phyloP scores from a whole-genome alignment of 805 yeast species.

The Sungouiozyma ichnusensis region DNA sequence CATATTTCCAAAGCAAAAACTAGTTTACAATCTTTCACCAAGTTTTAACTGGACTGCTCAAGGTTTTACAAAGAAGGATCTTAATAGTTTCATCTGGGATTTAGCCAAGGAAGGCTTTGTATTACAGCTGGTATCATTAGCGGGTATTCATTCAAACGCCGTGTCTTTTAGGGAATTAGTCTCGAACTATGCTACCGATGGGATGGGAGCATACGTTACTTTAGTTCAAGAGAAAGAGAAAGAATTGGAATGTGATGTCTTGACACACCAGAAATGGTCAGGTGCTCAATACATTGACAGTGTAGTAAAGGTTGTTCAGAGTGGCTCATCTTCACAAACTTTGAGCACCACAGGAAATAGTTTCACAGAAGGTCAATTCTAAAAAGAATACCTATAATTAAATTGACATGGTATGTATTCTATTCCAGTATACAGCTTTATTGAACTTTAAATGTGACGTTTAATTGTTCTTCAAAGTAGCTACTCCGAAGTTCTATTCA shows the following conservation, averaged over 20 bases:
- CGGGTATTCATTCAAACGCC: conserved; percentile 48
- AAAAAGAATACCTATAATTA: too few relatives aligned
- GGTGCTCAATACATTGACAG: conserved; percentile 48
- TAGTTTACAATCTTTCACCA: conserved; percentile 53
- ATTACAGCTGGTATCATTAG: conserved; percentile 48
- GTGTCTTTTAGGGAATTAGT: conserved; percentile 43
- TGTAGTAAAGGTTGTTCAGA: conserved; percentile 32
- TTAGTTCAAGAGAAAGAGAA: conserved; percentile 40
- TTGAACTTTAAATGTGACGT: too few relatives aligned
- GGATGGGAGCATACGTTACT: conserved; percentile 51
- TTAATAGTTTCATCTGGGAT: conserved; percentile 41
- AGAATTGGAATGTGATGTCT: conserved; percentile 37
- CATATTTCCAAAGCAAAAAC: conserved; percentile 40
- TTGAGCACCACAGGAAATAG: conserved; percentile 33
- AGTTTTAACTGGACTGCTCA: conserved; percentile 51
- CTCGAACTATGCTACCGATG: conserved; percentile 37
- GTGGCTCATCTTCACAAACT: conserved; percentile 35
- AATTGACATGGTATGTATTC: too few relatives aligned
- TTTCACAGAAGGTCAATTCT: conserved; percentile 32
- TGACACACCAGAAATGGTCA: conserved; percentile 55
- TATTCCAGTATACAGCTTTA: too few relatives aligned
- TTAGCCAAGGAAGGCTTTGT: conserved; percentile 48
- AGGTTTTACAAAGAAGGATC: conserved; percentile 39
- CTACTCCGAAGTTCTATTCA: too few relatives aligned
- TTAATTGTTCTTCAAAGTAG: too few relatives aligned